Evolutionary conservation across 1,284 basidiomycete genomes (phyloP).

Genomic region (Cryptococcus floricola): DNA sequence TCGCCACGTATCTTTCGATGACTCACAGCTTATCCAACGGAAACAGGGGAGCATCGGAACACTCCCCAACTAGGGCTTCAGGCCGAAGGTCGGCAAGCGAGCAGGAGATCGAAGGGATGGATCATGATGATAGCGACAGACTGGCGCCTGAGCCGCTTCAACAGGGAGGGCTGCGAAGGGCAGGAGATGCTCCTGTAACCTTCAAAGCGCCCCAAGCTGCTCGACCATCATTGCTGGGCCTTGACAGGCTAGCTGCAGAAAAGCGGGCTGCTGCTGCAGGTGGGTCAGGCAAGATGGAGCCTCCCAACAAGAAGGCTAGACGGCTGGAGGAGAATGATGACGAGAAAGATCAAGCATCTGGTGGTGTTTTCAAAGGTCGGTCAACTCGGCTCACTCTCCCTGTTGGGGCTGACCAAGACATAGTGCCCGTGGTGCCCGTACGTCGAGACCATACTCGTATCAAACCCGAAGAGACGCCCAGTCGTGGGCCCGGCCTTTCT

Average conservation of each 20-base stretch:
- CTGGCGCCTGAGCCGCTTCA: slow-evolving; percentile 70
- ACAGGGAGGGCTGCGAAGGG: slow-evolving; percentile 70
- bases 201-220: slow-evolving; percentile 70
- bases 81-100: slow-evolving; percentile 12
- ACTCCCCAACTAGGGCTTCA: slow-evolving; percentile 31
- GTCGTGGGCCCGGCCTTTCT: slow-evolving; percentile 83
- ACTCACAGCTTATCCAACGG: slow-evolving; percentile 8
- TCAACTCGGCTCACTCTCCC: neutral
- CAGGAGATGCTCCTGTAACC: slow-evolving; percentile 45
- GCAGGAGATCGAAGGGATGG: slow-evolving; percentile 56
- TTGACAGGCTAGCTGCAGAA: slow-evolving; percentile 81
- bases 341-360: slow-evolving; percentile 32
- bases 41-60: slow-evolving; percentile 21
- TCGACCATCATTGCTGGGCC: slow-evolving; percentile 71
- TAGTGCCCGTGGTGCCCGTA: slow-evolving; percentile 66
- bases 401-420: neutral
- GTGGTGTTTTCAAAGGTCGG: slow-evolving; percentile 76
- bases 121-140: slow-evolving; percentile 73
- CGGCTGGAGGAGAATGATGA: slow-evolving; percentile 55
- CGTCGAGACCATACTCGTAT: slow-evolving; percentile 62
- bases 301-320: slow-evolving; percentile 61
- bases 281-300: slow-evolving; percentile 49
- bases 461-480: slow-evolving; percentile 82
- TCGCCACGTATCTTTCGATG: slow-evolving; percentile 62
- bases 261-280: slow-evolving; percentile 65